Evolutionary conservation across 495 filamentous ascomycete species (phyloP), one percentile per base, ranked within the genome.

Genomic region (Paragyromitra xinjiangensis): DNA sequence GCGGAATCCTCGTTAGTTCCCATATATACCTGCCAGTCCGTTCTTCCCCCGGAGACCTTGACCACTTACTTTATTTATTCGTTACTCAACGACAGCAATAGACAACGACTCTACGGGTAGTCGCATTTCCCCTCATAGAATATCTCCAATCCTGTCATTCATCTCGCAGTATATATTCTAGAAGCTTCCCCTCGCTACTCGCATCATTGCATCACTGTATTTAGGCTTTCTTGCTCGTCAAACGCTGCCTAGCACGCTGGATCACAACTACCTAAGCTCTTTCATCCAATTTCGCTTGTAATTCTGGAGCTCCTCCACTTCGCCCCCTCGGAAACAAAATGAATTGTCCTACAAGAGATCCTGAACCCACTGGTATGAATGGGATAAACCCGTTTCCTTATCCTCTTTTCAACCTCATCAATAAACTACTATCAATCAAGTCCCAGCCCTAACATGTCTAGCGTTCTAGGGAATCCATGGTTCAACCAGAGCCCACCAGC

Each of bases 301-400:
- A 72, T 42, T 19, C 59, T 72, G 61, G 61, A 73, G 42, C 67
- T 48, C 24, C 61, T 26, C 62, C 48, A 19, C 22, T 26, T 1
- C 19, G n/a, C 5, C 39, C 16, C 53, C 24, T 39, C 58, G 37
- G 62, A 61, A 65, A 19, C 61, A 73, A 51, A 7, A 82, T 82
- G 81, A 82, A 82, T 73, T 82, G 65, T 39, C 81, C 78, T 14
- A 82, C 81, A 8, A 74, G 73, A 69, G 81, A 82, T 58, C 81
- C 78, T 8, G 81, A 82, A 62, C 81, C 81, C 11, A 58, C 72
- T 2, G 80, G 81, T 79, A 78, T 55, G 73, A 59, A 53, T 40
- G 24, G 37, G 51, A 34, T 34, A 56, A 50, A 56, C 19, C 37
- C 39, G 11, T 44, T 24, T 48, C 48, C 45, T 29, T 29, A 12